Evolutionary conservation across 495 filamentous ascomycete species (phyloP), one percentile per base, ranked within the genome.

Genomic region (Neurospora sp.): DNA sequence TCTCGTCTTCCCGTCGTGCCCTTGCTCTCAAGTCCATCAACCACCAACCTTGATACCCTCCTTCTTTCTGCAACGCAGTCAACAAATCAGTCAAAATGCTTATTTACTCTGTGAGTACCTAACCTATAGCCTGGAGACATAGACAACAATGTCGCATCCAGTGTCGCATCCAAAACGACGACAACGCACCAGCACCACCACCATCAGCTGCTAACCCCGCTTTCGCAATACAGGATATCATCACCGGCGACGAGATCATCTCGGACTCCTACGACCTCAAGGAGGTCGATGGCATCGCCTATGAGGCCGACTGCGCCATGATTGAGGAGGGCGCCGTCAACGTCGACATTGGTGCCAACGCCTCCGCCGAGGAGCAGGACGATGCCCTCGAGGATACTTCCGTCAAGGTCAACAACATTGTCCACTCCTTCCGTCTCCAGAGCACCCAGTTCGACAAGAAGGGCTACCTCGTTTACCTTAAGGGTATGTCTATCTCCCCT

Each of bases 211-310:
- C 80, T 75, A 42, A 76, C 74, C 69, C 72, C 73, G 68, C 73
- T 39, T 39, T 20, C 68, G 53, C 53, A 27, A 3, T 18, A 35
- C 76, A 99, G 96, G 96, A 98, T 84, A 85, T 94, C 75, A 83
- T 98, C 83, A 91, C 89, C 83, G 93, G 88, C 72, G 96, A 98
- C 83, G 96, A 98, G 91, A 88, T 98, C 82, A 88, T 98, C 89
- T 94, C 96, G 78, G 96, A 98, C 81, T 95, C 92, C 77, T 98
- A 91, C 85, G 84, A 92, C 71, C 77, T 96, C 74, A 91, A 88
- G 74, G 85, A 90, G 81, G 85, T 95, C 77, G 93, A 94, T 80
- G 89, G 87, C 70, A 84, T 90, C 77, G 89, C 91, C 76, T 97
- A 92, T 81, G 94, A 98, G 83, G 90, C 89, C 76, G 91, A 99